Percentiles rank a stretch among this genome's conserved stretches.
phyloP scores from a whole-genome alignment of 805 yeast genomes.

The Teunomyces cretensis region DNA sequence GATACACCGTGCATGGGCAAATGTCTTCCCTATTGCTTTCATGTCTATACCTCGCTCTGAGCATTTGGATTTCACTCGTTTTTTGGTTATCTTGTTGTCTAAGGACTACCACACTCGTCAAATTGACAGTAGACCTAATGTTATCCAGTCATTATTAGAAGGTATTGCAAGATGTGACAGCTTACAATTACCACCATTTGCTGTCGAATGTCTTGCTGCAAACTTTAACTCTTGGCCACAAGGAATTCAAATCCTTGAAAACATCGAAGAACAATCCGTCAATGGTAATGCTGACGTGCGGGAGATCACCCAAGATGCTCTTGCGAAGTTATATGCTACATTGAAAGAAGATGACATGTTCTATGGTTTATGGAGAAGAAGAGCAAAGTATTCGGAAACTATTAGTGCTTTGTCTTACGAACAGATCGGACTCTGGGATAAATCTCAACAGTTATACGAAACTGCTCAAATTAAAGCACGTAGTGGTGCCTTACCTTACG shows the following conservation, averaged over 20 bases:
- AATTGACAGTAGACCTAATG: slow-evolving; percentile 81
- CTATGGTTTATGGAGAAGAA: slow-evolving; percentile 95
- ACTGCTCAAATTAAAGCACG: slow-evolving; percentile 96
- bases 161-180: slow-evolving; percentile 75
- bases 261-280: slow-evolving; percentile 53
- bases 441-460: slow-evolving; percentile 91
- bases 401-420: slow-evolving; percentile 91
- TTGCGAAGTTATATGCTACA: slow-evolving; percentile 83
- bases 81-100: slow-evolving; percentile 73
- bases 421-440: slow-evolving; percentile 92
- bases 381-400: slow-evolving; percentile 93
- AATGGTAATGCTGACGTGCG: slow-evolving; percentile 72
- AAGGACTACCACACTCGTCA: slow-evolving; percentile 94
- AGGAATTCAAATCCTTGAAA: slow-evolving; percentile 80
- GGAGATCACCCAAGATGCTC: slow-evolving; percentile 86
- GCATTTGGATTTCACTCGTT: slow-evolving; percentile 78
- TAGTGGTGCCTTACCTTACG: slow-evolving; percentile 91
- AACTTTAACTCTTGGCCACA: slow-evolving; percentile 91
- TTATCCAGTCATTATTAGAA: slow-evolving; percentile 76
- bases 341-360: slow-evolving; percentile 95
- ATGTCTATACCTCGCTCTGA: slow-evolving; percentile 74
- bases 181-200: slow-evolving; percentile 87
- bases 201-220: slow-evolving; percentile 82
- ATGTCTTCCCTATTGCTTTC: slow-evolving; percentile 79
- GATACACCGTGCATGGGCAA: slow-evolving; percentile 80